Evolutionary conservation across 1,139 yeast species (phyloP), one percentile per base, ranked within the genome.

Genomic region (Blastobotrys elegans): DNA sequence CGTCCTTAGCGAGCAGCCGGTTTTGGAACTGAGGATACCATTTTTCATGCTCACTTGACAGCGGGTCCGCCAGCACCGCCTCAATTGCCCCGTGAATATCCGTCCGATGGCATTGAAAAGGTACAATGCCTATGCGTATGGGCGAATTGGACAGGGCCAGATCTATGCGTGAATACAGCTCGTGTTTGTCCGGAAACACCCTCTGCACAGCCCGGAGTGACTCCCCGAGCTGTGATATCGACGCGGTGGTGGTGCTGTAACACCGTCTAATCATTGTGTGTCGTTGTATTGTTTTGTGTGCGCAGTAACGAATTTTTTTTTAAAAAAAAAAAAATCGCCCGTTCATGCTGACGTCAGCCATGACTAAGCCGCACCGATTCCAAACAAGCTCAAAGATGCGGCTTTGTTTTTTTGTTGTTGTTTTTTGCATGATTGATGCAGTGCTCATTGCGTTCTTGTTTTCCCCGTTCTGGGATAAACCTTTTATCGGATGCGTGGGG

Each of bases 61-160:
- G 53, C n/a, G 71, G 71, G 38, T 67, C 71, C 1, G 65, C 63
- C 27, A 67, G 53, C 14, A 65, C 51, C 13, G 64, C 59, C 37
- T 67, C 66, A 31, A 67, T 55, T 4, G 64, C 55, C 4, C 56
- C 50, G 35, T 60, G 57, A 41, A 60, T 56, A 20, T 55, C 58
- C 6, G 52, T 50, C 5, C 67, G 60, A 14, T 56, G 57, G 24
- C 54, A 51, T 5, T 51, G 52, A 32, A 52, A 57, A 3, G 71
- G 69, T 5, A 67, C 54, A 5, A 67, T 46, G 4, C 62, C 69
- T 11, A 53, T 44, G 8, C 57, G 47, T 17, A 54, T 46, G 14
- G 50, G 46, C 13, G 35, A 17, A 10, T 30, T 33, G 32, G 24
- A 22, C 31, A 49, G 40, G 2, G 53, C 53, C 18, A 53, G 42